Conservation (phyloP, 805 yeast species). For the Yarrowia hollandica region DNA sequence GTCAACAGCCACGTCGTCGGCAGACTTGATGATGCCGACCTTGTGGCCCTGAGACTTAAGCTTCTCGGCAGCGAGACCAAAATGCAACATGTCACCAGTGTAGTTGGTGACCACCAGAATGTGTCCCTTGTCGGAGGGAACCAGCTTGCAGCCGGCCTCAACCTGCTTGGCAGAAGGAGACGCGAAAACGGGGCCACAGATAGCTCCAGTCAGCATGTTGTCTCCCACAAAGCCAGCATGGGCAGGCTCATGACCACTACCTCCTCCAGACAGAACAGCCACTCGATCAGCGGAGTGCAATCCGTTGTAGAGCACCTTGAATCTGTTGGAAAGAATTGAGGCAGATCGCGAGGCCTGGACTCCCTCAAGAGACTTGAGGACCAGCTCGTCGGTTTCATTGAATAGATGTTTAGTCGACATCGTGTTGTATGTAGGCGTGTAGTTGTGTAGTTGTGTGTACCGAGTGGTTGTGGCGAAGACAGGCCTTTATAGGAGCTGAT, state of each 20-base stretch:
- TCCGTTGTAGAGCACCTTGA: constrained; percentile 45
- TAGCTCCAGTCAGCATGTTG: constrained; percentile 84
- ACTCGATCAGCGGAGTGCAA: constrained; percentile 40
- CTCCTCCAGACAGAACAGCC: constrained; percentile 56
- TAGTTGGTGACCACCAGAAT: constrained; percentile 83
- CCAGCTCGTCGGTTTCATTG: constrained; percentile 44
- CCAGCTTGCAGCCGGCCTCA: constrained; percentile 64
- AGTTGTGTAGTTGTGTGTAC: no score
- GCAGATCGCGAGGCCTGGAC: constrained; percentile 45
- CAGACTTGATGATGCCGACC: constrained; percentile 73
- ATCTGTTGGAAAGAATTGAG: constrained; percentile 44
- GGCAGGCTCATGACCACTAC: constrained; percentile 62
- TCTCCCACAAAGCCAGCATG: constrained; percentile 91
- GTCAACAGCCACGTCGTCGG: constrained; percentile 94
- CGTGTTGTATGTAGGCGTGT: neutral
- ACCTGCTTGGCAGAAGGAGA: constrained; percentile 94
- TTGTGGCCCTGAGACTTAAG: constrained; percentile 75
- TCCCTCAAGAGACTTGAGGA: constrained; percentile 45
- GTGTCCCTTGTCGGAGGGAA: constrained; percentile 60
- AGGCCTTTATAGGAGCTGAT: neutral
- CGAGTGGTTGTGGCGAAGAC: neutral
- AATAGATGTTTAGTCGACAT: constrained; percentile 49
- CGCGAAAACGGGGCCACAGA: constrained; percentile 86
- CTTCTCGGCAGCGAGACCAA: constrained; percentile 87
- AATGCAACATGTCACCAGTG: constrained; percentile 92